Evolutionary conservation across 1,284 basidiomycete genomes (phyloP), one percentile per base, ranked within the genome.

Genomic region (Trichosporon sp.): DNA sequence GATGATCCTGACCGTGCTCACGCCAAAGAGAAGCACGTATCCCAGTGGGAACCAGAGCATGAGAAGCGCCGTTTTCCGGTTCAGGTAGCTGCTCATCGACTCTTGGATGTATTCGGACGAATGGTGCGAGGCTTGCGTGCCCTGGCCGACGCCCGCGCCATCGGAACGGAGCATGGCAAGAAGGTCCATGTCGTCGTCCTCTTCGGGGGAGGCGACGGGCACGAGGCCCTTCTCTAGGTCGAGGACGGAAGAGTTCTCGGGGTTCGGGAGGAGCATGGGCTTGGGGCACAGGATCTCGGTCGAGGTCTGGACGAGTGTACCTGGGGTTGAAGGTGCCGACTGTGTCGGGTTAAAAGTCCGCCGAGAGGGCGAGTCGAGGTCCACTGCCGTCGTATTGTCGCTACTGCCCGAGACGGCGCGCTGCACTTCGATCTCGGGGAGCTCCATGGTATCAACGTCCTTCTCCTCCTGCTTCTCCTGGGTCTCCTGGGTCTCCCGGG

Each of bases 41-140:
- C 80, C 84, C 1, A 85, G 76, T 3, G 83, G 83, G 70, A 84
- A 84, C 76, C 82, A 83, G 70, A 84, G 74, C 83, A 84, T 84
- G 67, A 84, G 78, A 31, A 84, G 72, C 8, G 80, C 78, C 19
- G 83, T 83, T 73, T 85, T 85, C 59, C 84, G 73, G 74, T 85
- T 85, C 70, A 85, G 77, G 74, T 84, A 85, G 38, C 75, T 76
- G 7, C 82, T 77, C 79, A 83, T 84, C 11, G 78, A 80, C 71
- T 85, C 84, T 11, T 78, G 79, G 19, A 82, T 79, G 16, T 81
- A 77, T 68, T 83, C 82, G 37, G 8, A 71, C 74, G 65, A 79
- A 78, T 16, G 72, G 63, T 63, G 31, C 16, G 59, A 63, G 14
- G 31, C 43, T 16, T 46, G 43, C 51, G 51, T 54, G 79, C 76